A percentile compares a stretch with the other conserved stretches of the same genome.
phyloP scores from a whole-genome alignment of 371 early-diverging fungal species.

The Haplosporangium sp. region DNA sequence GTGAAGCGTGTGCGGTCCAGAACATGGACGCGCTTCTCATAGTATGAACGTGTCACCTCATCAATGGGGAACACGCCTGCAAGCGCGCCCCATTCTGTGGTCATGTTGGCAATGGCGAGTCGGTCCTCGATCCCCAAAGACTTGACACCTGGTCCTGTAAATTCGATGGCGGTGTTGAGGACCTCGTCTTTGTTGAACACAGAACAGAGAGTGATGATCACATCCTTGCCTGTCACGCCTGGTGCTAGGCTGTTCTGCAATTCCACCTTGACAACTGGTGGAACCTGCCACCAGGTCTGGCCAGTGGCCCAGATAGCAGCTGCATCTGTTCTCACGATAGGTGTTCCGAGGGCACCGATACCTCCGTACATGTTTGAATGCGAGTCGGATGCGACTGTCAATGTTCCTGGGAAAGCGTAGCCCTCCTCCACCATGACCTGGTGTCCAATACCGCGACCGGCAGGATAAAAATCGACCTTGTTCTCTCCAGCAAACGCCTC shows the following conservation, averaged over 20 bases:
- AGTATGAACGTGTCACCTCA: conserved; percentile 77
- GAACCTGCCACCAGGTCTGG: conserved; percentile 97
- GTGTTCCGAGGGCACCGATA: conserved; percentile 93
- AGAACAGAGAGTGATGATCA: conserved; percentile 92
- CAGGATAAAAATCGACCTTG: conserved; percentile 92
- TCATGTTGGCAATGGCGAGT: conserved; percentile 97
- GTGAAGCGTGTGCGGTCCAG: conserved; percentile 66
- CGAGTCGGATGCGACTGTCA: conserved; percentile 97
- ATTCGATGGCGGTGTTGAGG: conserved; percentile 94
- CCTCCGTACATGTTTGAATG: conserved; percentile 99
- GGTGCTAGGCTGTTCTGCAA: conserved; percentile 76
- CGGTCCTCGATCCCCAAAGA: conserved; percentile 87
- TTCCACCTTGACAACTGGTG: conserved; percentile 90
- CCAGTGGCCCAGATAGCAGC: conserved; percentile 98
- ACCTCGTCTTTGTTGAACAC: conserved; percentile 90
- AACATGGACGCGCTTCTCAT: conserved; percentile 71
- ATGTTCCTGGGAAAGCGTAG: conserved; percentile 90
- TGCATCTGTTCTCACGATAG: conserved; percentile 96
- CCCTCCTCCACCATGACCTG: conserved; percentile 97
- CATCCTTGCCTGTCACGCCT: conserved; percentile 95
- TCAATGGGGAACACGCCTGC: conserved; percentile 97
- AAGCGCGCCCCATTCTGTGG: conserved; percentile 98
- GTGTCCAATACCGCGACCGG: conserved; percentile 97
- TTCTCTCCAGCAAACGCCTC: conserved; percentile 85
- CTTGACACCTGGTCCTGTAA: conserved; percentile 79